phyloP scores from a whole-genome alignment of 139 green algal genomes.

The Yamagishiella unicocca region DNA sequence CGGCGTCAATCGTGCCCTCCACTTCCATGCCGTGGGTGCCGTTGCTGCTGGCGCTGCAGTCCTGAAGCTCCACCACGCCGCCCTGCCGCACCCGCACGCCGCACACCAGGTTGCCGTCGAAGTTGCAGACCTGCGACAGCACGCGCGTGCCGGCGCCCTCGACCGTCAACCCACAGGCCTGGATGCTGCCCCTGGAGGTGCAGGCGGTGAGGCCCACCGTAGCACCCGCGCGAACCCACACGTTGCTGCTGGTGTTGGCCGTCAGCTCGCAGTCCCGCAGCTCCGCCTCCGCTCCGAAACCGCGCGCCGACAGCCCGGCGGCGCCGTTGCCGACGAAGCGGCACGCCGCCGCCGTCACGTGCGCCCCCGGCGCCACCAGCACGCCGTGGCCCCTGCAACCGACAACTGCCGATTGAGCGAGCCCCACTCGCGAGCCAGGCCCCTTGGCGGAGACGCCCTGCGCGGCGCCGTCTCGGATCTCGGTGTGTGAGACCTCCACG shows the following conservation, averaged over 20 bases:
- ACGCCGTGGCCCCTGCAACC: constrained; percentile 1
- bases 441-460: background rate
- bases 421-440: background rate
- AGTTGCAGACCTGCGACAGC: constrained; percentile 7
- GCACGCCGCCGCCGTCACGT: background rate
- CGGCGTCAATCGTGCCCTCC: background rate
- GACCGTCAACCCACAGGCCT: background rate
- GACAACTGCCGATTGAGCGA: background rate
- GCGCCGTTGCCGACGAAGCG: constrained; percentile 1
- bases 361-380: background rate
- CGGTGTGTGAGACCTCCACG: background rate
- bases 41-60: constrained; percentile 30
- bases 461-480: background rate
- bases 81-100: constrained; percentile 12
- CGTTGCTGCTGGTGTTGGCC: background rate
- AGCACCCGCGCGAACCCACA: background rate
- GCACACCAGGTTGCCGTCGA: constrained; percentile 12
- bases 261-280: constrained; percentile 22
- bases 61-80: background rate
- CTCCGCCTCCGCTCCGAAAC: background rate
- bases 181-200: background rate
- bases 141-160: background rate
- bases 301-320: background rate
- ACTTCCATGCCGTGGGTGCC: background rate
- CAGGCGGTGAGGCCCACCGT: background rate